Conservation (phyloP, 2,329 filamentous ascomycete species). For the Periglandula ipomoeae region DNA sequence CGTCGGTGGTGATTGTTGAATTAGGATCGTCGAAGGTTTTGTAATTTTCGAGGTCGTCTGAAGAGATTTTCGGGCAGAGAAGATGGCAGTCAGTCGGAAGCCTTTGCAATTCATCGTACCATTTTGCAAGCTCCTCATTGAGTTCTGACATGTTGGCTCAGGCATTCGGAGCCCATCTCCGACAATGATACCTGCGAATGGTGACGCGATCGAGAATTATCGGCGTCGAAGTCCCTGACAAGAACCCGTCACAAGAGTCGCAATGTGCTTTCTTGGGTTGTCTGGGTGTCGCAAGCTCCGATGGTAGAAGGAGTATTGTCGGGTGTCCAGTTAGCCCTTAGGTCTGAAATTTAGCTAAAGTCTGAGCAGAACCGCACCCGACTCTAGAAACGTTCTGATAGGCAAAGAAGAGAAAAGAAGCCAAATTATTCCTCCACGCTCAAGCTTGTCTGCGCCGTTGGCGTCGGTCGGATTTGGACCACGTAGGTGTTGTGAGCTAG, state of each 20-base stretch:
- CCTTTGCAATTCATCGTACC: constrained; percentile 33
- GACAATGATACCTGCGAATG: neutral
- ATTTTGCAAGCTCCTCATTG: constrained; percentile 31
- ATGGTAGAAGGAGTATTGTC: neutral
- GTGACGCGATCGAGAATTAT: neutral
- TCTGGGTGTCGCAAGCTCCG: neutral
- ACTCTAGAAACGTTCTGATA: neutral
- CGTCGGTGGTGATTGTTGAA: constrained; percentile 37
- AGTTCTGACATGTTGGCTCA: constrained; percentile 26
- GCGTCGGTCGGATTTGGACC: neutral
- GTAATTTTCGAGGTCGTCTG: constrained; percentile 58
- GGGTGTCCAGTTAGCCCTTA: neutral
- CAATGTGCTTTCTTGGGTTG: neutral
- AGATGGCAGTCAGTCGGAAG: constrained; percentile 49
- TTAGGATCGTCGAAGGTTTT: constrained; percentile 36
- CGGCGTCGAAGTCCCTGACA: neutral
- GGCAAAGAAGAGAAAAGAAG: neutral
- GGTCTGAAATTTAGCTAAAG: neutral
- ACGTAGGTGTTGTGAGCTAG: neutral
- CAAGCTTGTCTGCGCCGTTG: neutral
- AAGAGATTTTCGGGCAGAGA: constrained; percentile 55
- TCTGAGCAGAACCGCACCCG: neutral
- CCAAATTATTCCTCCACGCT: neutral
- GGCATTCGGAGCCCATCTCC: constrained; percentile 4
- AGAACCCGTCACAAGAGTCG: neutral